Base-by-base conservation (phyloP, 2,329 filamentous ascomycete species). In the Emericellopsis atlantica region DNA sequence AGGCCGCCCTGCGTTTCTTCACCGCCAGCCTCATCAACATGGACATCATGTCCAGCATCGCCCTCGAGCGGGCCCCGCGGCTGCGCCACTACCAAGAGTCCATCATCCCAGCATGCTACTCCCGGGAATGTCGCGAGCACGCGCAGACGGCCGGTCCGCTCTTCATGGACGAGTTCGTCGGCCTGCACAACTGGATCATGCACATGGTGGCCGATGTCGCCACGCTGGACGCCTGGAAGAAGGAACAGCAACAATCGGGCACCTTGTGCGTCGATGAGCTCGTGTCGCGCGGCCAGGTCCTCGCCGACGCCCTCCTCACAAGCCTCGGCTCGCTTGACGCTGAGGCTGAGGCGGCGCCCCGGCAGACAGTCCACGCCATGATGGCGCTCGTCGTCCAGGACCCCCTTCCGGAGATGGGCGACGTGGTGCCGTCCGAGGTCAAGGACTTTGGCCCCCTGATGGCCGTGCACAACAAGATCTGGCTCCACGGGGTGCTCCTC, bases 131-230 rank as follows among this genome's bases (percentile, higher is more conserved):
- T 21, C 45, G 46, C 14, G 33, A 42, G 6, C 45, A 49, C 24
- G 45, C 51, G 9, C 46, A 48, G 10, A 42, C 48, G 10, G 49
- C 51, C 1, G 53, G 55, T 0, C 55, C 54, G 1, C 54, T 70
- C 32, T 58, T 60, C 39, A 59, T 79, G 41, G 66, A 70, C 38
- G 64, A 69, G 26, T 67, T 74, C 38, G 55, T 73, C 33, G 76
- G 76, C 2, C 63, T 74, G 44, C 59, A 72, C 36, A 79, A 78
- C 52, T 75, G 72, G 71, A 66, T 67, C 1, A 48, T 80, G 36
- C 55, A 71, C 36, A 57, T 66, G n/a, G 64, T 81, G 35, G 69
- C 67, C 11, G 66, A 74, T 16, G 67, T 76, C 37, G 61, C 74
- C 12, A 53, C 62, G 1, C 60, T 81, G 6, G 66, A 74, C 40